Percentiles rank a stretch among this genome's conserved stretches.
Evolutionary conservation across 2,329 filamentous ascomycete genomes (phyloP).

Genomic region (Penicillium corylophilum): DNA sequence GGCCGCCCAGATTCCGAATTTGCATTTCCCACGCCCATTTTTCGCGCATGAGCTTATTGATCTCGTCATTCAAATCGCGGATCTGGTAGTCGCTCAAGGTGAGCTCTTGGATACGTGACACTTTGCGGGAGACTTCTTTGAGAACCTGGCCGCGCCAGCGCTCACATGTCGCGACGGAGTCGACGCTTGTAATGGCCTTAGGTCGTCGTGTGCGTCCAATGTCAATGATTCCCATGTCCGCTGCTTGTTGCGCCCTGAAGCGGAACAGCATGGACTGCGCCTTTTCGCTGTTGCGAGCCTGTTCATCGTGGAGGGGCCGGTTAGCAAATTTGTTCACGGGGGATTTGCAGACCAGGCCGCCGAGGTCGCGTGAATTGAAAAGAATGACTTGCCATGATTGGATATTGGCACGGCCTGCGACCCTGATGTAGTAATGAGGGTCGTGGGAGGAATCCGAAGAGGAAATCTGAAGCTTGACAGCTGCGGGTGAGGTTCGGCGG

Average conservation of each 20-base stretch:
- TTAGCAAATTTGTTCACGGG: constrained; percentile 20
- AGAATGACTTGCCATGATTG: constrained; percentile 30
- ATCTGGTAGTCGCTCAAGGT: constrained; percentile 95
- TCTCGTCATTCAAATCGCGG: constrained; percentile 96
- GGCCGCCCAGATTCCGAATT: constrained; percentile 91
- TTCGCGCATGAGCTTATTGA: constrained; percentile 98
- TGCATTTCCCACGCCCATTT: constrained; percentile 99
- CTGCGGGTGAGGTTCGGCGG: constrained; percentile 29
- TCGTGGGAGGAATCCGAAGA: constrained; percentile 21
- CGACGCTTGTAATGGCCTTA: constrained; percentile 84
- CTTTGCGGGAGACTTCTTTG: constrained; percentile 95
- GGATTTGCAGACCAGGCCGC: not conserved
- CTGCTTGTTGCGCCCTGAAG: constrained; percentile 96
- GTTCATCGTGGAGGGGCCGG: constrained; percentile 17
- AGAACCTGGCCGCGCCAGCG: constrained; percentile 98
- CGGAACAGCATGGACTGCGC: constrained; percentile 99
- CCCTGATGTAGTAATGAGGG: constrained; percentile 11
- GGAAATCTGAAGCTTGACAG: constrained; percentile 25
- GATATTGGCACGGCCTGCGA: constrained; percentile 17
- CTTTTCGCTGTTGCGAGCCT: constrained; percentile 97
- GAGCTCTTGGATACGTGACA: constrained; percentile 89
- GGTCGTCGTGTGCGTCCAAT: constrained; percentile 84
- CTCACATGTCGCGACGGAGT: constrained; percentile 81
- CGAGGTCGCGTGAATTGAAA: not conserved
- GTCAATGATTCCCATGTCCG: constrained; percentile 94